Evolutionary conservation across 2,329 filamentous ascomycete species (phyloP).

Genomic region (Arthrobotrys sphaeroides): DNA sequence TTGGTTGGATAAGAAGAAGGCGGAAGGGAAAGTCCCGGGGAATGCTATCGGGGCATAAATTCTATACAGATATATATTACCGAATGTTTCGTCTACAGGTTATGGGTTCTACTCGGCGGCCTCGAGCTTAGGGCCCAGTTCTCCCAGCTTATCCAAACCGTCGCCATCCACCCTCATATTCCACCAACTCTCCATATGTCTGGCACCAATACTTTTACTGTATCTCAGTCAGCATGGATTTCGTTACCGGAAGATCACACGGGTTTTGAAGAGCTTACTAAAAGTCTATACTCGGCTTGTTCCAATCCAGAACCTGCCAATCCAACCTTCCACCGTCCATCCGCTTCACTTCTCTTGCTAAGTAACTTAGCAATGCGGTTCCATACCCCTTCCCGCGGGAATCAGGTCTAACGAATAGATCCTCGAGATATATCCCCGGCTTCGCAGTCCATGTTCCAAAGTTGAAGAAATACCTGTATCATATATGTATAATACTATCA

Average conservation of each 20-base stretch:
- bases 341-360: constrained; percentile 80
- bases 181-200: constrained; percentile 75
- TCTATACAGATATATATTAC: background rate
- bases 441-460: constrained; percentile 92
- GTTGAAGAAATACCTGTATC: constrained; percentile 91
- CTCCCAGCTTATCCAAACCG: constrained; percentile 70
- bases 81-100: background rate
- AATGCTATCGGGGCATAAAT: background rate
- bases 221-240: background rate
- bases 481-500: constrained; percentile 60
- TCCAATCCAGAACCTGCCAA: constrained; percentile 94
- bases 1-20: constrained; percentile 36
- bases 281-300: constrained; percentile 86
- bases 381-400: constrained; percentile 83
- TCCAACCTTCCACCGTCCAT: constrained; percentile 81
- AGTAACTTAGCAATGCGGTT: constrained; percentile 74
- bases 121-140: constrained; percentile 58
- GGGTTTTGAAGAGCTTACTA: constrained; percentile 64
- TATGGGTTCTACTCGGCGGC: constrained; percentile 28
- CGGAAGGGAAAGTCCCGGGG: constrained; percentile 33
- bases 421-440: constrained; percentile 90
- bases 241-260: too few species aligned
- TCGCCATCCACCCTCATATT: constrained; percentile 78
- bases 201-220: constrained; percentile 71
- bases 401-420: constrained; percentile 80